phyloP scores from a whole-genome alignment of 2,329 filamentous ascomycete genomes.

The Aspergillus aculeatus region DNA sequence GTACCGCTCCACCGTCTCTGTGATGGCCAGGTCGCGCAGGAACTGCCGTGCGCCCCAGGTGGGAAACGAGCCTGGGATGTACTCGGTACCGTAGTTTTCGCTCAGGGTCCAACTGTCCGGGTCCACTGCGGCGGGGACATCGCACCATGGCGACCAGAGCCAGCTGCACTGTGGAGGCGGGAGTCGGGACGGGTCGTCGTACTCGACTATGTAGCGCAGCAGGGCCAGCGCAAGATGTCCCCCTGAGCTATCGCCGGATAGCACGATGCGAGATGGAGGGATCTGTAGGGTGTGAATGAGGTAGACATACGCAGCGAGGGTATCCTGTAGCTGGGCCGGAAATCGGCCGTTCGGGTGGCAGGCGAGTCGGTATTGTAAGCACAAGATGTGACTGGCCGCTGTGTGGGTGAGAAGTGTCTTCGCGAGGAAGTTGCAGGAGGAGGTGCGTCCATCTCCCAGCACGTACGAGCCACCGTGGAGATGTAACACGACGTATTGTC shows the following conservation, averaged over 20 bases:
- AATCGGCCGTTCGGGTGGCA: slow-evolving; percentile 19
- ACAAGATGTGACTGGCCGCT: slow-evolving; percentile 10
- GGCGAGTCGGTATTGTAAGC: slow-evolving; percentile 24
- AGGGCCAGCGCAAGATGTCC: slow-evolving; percentile 23
- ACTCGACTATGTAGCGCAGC: slow-evolving; percentile 22
- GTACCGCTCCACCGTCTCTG: slow-evolving; percentile 12
- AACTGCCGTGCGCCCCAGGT: slow-evolving; percentile 17
- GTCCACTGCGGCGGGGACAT: slow-evolving; percentile 8
- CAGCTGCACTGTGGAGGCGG: slow-evolving; percentile 17
- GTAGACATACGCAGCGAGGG: slow-evolving; percentile 23
- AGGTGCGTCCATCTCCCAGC: slow-evolving; percentile 17
- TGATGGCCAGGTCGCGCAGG: slow-evolving; percentile 13
- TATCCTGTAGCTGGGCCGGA: slow-evolving; percentile 27
- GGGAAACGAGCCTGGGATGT: slow-evolving; percentile 15
- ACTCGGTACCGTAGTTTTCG: slow-evolving; percentile 18
- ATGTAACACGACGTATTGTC: slow-evolving; percentile 16
- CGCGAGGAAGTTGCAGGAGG: slow-evolving; percentile 15
- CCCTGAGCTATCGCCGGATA: slow-evolving; percentile 25
- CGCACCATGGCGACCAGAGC: slow-evolving; percentile 20
- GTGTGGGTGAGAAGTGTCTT: slow-evolving; percentile 16
- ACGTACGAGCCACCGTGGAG: slow-evolving; percentile 22
- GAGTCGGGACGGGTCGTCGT: slow-evolving; percentile 1
- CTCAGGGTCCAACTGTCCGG: slow-evolving; percentile 9
- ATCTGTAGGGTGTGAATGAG: slow-evolving; percentile 20
- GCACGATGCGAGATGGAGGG: slow-evolving; percentile 21